phyloP scores from a whole-genome alignment of 2,329 filamentous ascomycete genomes.

The Gaeumannomyces sp. region DNA sequence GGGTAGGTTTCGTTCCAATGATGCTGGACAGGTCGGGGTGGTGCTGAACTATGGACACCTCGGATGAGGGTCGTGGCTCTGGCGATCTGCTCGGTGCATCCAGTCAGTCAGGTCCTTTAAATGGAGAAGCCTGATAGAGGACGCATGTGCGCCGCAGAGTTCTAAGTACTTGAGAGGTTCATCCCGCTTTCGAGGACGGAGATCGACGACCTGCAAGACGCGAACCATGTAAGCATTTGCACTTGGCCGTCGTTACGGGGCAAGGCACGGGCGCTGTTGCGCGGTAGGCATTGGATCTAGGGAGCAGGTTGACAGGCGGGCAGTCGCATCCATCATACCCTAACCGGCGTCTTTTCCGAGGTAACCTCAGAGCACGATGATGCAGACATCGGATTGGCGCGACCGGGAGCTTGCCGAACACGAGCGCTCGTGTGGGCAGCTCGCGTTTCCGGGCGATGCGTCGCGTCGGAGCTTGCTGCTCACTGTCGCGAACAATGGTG shows the following conservation, averaged over 20 bases:
- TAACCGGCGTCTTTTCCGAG: background rate
- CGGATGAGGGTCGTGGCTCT: background rate
- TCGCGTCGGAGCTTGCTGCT: background rate
- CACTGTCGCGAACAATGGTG: too few relatives aligned
- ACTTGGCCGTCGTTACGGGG: background rate
- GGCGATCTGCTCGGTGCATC: background rate
- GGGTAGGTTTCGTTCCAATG: conserved; percentile 26
- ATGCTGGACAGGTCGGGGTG: conserved; percentile 28
- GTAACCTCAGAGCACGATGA: background rate
- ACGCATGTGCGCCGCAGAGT: background rate
- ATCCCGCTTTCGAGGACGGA: background rate
- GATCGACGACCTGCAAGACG: conserved; percentile 2
- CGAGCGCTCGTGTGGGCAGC: background rate
- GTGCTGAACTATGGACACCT: conserved; percentile 30
- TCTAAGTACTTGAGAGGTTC: background rate
- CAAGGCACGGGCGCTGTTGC: background rate
- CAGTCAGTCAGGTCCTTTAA: background rate
- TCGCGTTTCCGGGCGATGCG: background rate
- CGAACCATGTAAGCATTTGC: background rate
- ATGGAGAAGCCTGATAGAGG: background rate
- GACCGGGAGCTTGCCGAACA: background rate
- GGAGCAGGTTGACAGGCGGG: background rate
- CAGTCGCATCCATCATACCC: background rate
- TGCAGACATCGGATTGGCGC: background rate
- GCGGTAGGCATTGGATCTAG: background rate